Base-by-base conservation (phyloP, 257 asterid species). In the Nicotiana obtusifolia region DNA sequence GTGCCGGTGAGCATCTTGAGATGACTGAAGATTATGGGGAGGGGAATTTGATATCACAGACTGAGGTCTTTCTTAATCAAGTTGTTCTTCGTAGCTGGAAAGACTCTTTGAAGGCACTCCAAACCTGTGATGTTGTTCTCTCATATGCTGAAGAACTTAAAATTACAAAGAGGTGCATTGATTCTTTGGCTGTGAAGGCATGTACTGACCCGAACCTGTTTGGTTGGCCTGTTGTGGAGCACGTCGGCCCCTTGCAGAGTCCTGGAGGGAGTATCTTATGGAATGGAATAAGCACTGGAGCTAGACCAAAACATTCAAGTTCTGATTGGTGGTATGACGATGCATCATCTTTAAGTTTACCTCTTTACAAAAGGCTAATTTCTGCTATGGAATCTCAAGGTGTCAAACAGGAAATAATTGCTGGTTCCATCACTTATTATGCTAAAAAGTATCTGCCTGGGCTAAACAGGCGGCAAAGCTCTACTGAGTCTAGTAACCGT, bases 311-410 rank as follows among this genome's bases (percentile, higher is more conserved):
- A 77, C 85, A 86, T 66, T 67, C 92, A 13, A 90, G 89, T 69
- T 87, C 95, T 6, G 98, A 95, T 85, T 95, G 99, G 99, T 95
- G 99, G 99, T 94, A 87, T n/a, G 99, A 95, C 81, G 99, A 94
- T 71, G 98, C 94, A 20, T 90, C 97, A 4, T 87, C 92, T 81
- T 71, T 95, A 83, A 92, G 97, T 68, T 86, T 95, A 80, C 88
- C 93, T 3, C 86, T 90, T 35, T 95, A 94, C 88, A 95, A 91
- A 73, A 86, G 90, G 81, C 81, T 95, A 78, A 86, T 95, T 82
- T 89, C 97, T 1, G 93, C 91, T 76, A 90, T 95, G 97, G 97
- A 91, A 81, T 87, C 91, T 57, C 90, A 94, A 26, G 98, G 98
- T 2, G 79, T 92, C 71, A 91, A 89, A 28, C 89, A 83, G 78